These are phyloP conservation scores for Arachnomyces sp. DNA, from an alignment of 2,329 filamentous ascomycete genomes.

Conservation along the genomic window DNA sequence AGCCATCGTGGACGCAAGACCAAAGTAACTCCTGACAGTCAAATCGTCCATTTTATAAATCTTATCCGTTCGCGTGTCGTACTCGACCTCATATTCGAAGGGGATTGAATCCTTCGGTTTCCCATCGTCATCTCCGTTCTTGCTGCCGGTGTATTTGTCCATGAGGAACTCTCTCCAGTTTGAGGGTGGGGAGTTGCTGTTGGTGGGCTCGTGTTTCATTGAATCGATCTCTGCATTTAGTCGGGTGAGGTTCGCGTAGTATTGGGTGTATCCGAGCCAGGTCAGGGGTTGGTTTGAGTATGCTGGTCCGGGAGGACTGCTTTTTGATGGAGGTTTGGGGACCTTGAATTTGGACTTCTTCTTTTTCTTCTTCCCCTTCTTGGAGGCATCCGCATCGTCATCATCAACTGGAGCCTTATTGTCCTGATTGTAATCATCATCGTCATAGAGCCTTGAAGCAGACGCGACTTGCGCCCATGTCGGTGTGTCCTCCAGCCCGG, in stretches of 20 bases:
- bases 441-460: background rate
- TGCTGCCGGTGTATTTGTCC: slow-evolving; percentile 53
- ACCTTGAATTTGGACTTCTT: slow-evolving; percentile 52
- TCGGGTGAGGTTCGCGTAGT: slow-evolving; percentile 85
- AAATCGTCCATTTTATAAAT: slow-evolving; percentile 71
- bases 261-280: slow-evolving; percentile 75
- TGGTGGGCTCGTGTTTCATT: slow-evolving; percentile 22
- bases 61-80: slow-evolving; percentile 71
- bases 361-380: slow-evolving; percentile 36
- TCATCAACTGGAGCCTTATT: background rate
- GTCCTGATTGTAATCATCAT: slow-evolving; percentile 5
- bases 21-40: slow-evolving; percentile 73
- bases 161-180: slow-evolving; percentile 38
- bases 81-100: slow-evolving; percentile 75
- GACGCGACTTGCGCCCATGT: slow-evolving; percentile 22
- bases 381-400: slow-evolving; percentile 1
- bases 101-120: slow-evolving; percentile 30
- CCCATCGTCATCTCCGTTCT: slow-evolving; percentile 49
- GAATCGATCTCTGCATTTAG: slow-evolving; percentile 65
- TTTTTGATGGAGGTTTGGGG: slow-evolving; percentile 65
- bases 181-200: slow-evolving; percentile 20
- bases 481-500: slow-evolving; percentile 55
- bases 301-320: slow-evolving; percentile 72
- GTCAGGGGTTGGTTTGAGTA: slow-evolving; percentile 81
- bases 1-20: slow-evolving; percentile 73